Percentiles rank a stretch among this genome's conserved stretches.
These are phyloP conservation scores for Phytophthora fragariaefolia DNA, from an alignment of 352 stramenopile species.

Conservation along the genomic window DNA sequence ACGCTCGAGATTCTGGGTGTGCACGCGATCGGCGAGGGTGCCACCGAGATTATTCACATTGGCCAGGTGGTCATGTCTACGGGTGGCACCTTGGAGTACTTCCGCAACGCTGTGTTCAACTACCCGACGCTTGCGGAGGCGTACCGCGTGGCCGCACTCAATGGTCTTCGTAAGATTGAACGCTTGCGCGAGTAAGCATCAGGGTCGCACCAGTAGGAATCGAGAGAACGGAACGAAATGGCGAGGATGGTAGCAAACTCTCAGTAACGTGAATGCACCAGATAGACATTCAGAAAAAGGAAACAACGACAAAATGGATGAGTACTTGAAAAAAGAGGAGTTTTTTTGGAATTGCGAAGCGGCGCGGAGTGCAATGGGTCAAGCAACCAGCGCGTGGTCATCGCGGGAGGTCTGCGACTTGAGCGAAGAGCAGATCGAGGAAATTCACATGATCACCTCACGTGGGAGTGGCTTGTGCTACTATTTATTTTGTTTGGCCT, in stretches of 20 bases:
- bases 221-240: not conserved
- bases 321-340: slow-evolving; percentile 11
- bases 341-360: slow-evolving; percentile 11
- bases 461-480: slow-evolving; percentile 30
- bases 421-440: slow-evolving; percentile 63
- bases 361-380: slow-evolving; percentile 27
- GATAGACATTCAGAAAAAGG: slow-evolving; percentile 25
- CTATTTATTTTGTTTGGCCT: not conserved
- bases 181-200: slow-evolving; percentile 42
- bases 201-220: slow-evolving; percentile 1
- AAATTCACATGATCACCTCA: slow-evolving; percentile 66
- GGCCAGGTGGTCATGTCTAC: slow-evolving; percentile 89
- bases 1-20: slow-evolving; percentile 81
- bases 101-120: slow-evolving; percentile 93
- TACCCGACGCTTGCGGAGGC: slow-evolving; percentile 91
- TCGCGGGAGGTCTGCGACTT: slow-evolving; percentile 45
- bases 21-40: slow-evolving; percentile 85
- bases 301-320: slow-evolving; percentile 10
- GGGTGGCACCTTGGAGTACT: slow-evolving; percentile 88
- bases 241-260: not conserved
- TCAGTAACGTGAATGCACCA: slow-evolving; percentile 12
- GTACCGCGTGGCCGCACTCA: slow-evolving; percentile 82
- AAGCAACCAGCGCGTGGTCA: slow-evolving; percentile 20
- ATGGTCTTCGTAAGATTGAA: slow-evolving; percentile 80
- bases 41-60: slow-evolving; percentile 93